Evolutionary conservation across 225 moss, liverwort and hornwort species (phyloP).

Genomic region (Ulota crispa): DNA sequence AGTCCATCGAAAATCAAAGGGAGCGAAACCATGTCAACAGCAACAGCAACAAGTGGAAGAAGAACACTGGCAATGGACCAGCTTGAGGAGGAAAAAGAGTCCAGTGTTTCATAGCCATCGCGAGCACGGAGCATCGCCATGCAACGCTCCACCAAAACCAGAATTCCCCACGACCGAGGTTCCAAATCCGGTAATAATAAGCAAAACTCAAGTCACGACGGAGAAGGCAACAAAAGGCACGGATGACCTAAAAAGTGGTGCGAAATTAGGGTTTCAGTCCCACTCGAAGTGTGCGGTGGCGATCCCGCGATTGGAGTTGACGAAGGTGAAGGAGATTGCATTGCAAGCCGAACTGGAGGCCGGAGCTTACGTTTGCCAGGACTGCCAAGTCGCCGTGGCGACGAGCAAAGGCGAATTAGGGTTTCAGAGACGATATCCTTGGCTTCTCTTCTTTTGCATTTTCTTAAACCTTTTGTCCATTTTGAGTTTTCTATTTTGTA

Average conservation of each 20-base stretch:
- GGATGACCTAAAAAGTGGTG: rapidly evolving
- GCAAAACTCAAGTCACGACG: neutral
- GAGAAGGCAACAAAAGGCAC: neutral
- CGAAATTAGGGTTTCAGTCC: rapidly evolving
- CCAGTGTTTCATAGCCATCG: neutral
- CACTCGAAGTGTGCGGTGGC: neutral
- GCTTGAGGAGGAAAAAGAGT: neutral
- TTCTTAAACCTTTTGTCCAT: slow-evolving; percentile 29
- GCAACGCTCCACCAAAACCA: neutral
- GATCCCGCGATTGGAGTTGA: slow-evolving; percentile 6
- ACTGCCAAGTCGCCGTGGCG: neutral
- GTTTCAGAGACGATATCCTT: neutral
- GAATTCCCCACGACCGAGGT: neutral
- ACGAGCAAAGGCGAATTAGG: neutral
- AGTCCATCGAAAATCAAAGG: neutral
- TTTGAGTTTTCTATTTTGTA: slow-evolving; percentile 37
- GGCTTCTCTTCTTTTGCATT: slow-evolving; percentile 25
- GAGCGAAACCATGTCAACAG: neutral
- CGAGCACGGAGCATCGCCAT: neutral
- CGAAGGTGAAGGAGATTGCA: slow-evolving; percentile 24
- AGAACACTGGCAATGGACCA: slow-evolving; percentile 10
- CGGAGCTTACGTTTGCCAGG: slow-evolving; percentile 2
- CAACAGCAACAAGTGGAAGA: neutral
- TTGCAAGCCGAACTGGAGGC: slow-evolving; percentile 12
- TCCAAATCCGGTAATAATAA: neutral